Percentiles rank a stretch among this genome's conserved stretches.
Evolutionary conservation across 108 stramenopile genomes (phyloP).

Genomic region (Asterionellopsis glacialis): DNA sequence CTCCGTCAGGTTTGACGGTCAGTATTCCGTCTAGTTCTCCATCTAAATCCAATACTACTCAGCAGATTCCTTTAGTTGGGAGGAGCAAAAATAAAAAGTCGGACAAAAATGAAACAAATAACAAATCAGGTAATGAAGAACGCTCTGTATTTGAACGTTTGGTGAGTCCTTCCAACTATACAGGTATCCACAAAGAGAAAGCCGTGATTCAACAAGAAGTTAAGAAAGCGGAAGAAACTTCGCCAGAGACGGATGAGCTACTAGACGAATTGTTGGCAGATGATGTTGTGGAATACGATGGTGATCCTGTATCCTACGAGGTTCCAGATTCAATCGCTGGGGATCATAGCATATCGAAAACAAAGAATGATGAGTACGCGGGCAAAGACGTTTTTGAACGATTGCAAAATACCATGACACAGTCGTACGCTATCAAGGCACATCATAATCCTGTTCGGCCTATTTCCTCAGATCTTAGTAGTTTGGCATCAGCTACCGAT

Average conservation of each 20-base stretch:
- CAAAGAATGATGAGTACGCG: constrained; percentile 18
- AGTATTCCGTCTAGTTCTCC: no score
- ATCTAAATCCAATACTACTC: constrained; percentile 10
- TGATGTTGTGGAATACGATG: not conserved
- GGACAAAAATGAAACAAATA: constrained; percentile 3
- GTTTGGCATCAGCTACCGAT: no score
- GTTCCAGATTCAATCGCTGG: not conserved
- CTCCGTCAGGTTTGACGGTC: constrained; percentile 2
- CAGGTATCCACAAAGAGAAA: constrained; percentile 44
- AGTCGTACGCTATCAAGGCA: constrained; percentile 48
- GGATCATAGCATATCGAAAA: no score
- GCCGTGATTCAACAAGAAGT: constrained; percentile 11
- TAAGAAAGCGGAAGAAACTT: constrained; percentile 23
- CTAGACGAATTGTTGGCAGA: constrained; percentile 14
- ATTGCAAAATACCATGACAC: constrained; percentile 47
- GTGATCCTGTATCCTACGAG: not conserved
- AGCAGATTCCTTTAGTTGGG: constrained; percentile 10
- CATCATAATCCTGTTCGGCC: not conserved
- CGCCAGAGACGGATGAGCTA: constrained; percentile 14
- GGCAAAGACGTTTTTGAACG: constrained; percentile 60
- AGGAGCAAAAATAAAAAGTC: constrained; percentile 8
- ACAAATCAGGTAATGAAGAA: not conserved
- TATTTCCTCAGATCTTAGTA: not conserved
- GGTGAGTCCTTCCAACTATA: constrained; percentile 41
- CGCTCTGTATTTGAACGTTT: constrained; percentile 58